These are phyloP conservation scores for Suillus subaureus DNA, from an alignment of 768 basidiomycete species.

Conservation along the genomic window DNA sequence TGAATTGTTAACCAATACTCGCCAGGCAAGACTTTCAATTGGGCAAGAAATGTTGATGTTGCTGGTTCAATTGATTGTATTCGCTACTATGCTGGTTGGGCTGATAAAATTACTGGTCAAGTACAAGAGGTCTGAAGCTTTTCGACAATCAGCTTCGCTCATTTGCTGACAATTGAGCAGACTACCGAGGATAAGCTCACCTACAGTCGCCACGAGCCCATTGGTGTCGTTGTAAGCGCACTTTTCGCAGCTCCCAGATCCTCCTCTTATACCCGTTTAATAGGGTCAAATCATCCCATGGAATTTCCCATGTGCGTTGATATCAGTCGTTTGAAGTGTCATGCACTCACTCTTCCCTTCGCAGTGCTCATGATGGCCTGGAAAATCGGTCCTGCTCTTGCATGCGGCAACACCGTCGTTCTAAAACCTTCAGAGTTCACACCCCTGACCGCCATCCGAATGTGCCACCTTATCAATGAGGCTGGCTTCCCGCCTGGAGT, in stretches of 20 bases:
- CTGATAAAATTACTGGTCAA: constrained; percentile 82
- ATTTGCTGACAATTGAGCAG: constrained; percentile 19
- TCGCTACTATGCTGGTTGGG: constrained; percentile 88
- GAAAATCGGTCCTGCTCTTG: constrained; percentile 74
- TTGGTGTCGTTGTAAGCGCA: constrained; percentile 46
- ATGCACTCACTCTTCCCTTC: background rate
- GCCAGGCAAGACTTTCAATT: constrained; percentile 55
- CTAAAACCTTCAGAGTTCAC: constrained; percentile 79
- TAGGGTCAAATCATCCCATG: constrained; percentile 37
- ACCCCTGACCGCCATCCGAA: constrained; percentile 56
- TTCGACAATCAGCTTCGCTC: background rate
- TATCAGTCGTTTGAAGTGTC: background rate
- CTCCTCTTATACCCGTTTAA: no score
- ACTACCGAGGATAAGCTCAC: constrained; percentile 49
- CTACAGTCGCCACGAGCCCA: constrained; percentile 72
- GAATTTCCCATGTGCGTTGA: constrained; percentile 53
- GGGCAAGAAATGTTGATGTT: constrained; percentile 55
- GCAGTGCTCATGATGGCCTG: constrained; percentile 59
- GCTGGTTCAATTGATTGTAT: constrained; percentile 50
- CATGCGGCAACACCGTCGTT: constrained; percentile 71
- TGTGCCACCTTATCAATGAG: constrained; percentile 53
- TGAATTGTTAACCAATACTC: background rate
- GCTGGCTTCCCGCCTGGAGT: constrained; percentile 74
- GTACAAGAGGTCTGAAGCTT: constrained; percentile 53
- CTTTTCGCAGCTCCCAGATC: background rate